These are phyloP conservation scores for Candida verbasci DNA, from an alignment of 805 yeast genomes.

Conservation along the genomic window DNA sequence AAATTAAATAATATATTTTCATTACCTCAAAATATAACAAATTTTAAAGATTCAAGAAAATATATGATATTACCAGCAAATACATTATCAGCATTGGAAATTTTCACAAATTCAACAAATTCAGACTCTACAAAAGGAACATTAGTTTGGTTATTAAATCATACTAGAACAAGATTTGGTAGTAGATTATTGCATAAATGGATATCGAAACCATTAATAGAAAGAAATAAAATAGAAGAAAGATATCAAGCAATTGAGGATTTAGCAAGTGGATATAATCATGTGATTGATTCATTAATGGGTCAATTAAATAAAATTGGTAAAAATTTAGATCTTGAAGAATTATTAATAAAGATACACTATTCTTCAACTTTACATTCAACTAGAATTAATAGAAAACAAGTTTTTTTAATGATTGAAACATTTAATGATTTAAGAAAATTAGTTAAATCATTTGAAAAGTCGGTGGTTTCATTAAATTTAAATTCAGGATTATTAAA, in stretches of 20 bases:
- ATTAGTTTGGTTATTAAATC: slow-evolving; percentile 73
- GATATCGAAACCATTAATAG: slow-evolving; percentile 69
- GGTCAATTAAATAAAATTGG: slow-evolving; percentile 21
- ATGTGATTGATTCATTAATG: slow-evolving; percentile 30
- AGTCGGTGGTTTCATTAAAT: slow-evolving; percentile 26
- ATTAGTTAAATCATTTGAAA: slow-evolving; percentile 26
- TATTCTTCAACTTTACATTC: slow-evolving; percentile 23
- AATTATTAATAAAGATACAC: slow-evolving; percentile 32
- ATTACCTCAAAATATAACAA: slow-evolving; percentile 45
- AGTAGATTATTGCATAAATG: slow-evolving; percentile 61
- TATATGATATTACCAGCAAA: slow-evolving; percentile 60
- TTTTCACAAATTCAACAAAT: slow-evolving; percentile 64
- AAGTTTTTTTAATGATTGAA: slow-evolving; percentile 26
- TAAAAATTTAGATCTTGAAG: slow-evolving; percentile 29
- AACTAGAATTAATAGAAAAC: slow-evolving; percentile 28
- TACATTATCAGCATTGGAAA: slow-evolving; percentile 68
- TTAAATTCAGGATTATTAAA: slow-evolving; percentile 30
- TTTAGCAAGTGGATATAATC: slow-evolving; percentile 23
- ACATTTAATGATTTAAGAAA: slow-evolving; percentile 23
- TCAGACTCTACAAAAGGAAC: slow-evolving; percentile 55
- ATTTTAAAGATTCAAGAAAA: slow-evolving; percentile 44
- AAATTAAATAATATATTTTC: slow-evolving; percentile 53
- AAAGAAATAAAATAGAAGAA: slow-evolving; percentile 48
- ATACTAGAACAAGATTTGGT: slow-evolving; percentile 77
- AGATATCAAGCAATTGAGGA: slow-evolving; percentile 55